These are phyloP conservation scores for Tuber calosporum DNA, from an alignment of 495 filamentous ascomycete genomes.

Conservation along the genomic window DNA sequence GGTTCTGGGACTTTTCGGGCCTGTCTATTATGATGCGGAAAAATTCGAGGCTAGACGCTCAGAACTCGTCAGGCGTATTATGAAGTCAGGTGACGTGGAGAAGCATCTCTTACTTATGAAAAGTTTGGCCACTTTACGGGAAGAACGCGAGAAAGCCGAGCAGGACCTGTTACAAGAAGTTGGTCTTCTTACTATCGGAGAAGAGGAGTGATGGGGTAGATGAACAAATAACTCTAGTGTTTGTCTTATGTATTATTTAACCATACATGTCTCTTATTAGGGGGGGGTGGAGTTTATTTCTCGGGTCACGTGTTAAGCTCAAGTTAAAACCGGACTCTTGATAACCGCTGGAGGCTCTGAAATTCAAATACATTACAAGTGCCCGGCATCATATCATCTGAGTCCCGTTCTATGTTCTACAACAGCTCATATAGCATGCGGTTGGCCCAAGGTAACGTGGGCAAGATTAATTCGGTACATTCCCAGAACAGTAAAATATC, in stretches of 20 bases:
- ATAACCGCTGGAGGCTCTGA: not conserved
- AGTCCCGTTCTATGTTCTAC: not conserved
- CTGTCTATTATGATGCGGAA: slow-evolving; percentile 25
- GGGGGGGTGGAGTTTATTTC: not conserved
- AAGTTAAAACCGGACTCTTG: not conserved
- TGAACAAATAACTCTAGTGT: not conserved
- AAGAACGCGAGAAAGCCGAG: slow-evolving; percentile 24
- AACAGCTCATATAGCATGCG: not conserved
- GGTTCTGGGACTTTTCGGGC: slow-evolving; percentile 22
- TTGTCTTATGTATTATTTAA: not conserved
- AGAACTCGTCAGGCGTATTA: slow-evolving; percentile 17
- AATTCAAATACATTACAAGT: not conserved
- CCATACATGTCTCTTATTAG: not conserved
- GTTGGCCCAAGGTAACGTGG: not conserved
- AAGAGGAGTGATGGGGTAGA: not conserved
- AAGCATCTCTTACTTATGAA: slow-evolving; percentile 10
- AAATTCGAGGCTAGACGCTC: slow-evolving; percentile 27
- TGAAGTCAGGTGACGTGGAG: slow-evolving; percentile 14
- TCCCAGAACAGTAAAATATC: too few species aligned
- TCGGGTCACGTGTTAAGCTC: not conserved
- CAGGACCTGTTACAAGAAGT: slow-evolving; percentile 22
- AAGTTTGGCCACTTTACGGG: slow-evolving; percentile 21
- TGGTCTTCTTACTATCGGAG: slow-evolving; percentile 5
- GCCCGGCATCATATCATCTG: not conserved
- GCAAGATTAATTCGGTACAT: not conserved